Evolutionary conservation across 306 rosid species (phyloP), one percentile per base, ranked within the genome.

Genomic region (Acacia confusa): DNA sequence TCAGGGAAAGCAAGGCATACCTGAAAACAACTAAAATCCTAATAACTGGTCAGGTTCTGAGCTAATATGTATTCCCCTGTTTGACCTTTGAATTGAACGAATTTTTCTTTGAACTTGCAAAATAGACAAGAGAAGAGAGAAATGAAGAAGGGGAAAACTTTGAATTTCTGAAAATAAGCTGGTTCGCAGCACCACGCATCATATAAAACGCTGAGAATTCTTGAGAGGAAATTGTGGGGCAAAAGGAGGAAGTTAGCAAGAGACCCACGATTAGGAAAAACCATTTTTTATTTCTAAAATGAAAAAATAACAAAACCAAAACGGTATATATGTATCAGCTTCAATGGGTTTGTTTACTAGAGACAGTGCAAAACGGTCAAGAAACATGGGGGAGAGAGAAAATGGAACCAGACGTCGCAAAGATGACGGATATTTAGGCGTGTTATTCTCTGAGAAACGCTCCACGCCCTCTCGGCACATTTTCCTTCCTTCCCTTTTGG

Each of bases 201-300:
- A 83, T 78, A 8, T 38, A 70, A 78, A 87, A 87, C 84, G 79
- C 60, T 74, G 75, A 71, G 89, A 83, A 69, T 76, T 77, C 58
- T 82, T 78, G 86, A 71, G 92, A 88, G 93, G 65, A 84, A 92
- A 80, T 84, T 86, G 91, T 87, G 91, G 89, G 89, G 79, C 76
- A 84, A 81, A 79, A 83, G 48, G 64, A 48, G 57, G 75, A 82
- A 76, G 77, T 75, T 84, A 78, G 83, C 15, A 77, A 78, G 57
- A 77, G 40, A 83, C 67, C 92, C 84, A 86, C 77, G 86, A 84
- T 89, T 89, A 90, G 95, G 78, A 86, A 81, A 61, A 41, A 13
- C 79, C 85, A 83, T 69, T 45, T 83, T 82, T 57, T 64, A 40
- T 82, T 81, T 63, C 48, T 73, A 22, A 24, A 24, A 60, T 22